Evolutionary conservation across 1,284 basidiomycete genomes (phyloP).

Genomic region (Tylopilus sp.): DNA sequence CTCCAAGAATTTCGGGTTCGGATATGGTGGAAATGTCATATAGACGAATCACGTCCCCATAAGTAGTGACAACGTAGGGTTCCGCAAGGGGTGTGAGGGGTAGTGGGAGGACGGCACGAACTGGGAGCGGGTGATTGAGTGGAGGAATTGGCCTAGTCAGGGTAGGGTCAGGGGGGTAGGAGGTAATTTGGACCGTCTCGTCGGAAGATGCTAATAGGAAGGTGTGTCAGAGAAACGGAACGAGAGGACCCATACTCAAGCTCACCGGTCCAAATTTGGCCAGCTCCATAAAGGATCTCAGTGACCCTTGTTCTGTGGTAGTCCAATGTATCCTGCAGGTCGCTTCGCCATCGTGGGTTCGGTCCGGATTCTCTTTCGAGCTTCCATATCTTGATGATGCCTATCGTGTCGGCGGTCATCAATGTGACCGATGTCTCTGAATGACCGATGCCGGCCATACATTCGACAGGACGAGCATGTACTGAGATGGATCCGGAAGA

Average conservation of each 20-base stretch:
- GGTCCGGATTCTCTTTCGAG: slow-evolving; percentile 45
- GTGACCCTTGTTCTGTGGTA: slow-evolving; percentile 80
- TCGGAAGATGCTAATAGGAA: slow-evolving; percentile 71
- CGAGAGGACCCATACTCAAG: slow-evolving; percentile 1
- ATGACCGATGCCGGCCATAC: slow-evolving; percentile 46
- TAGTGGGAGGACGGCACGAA: slow-evolving; percentile 70
- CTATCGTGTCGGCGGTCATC: slow-evolving; percentile 85
- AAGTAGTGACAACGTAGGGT: slow-evolving; percentile 71
- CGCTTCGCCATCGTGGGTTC: slow-evolving; percentile 49
- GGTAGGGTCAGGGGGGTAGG: slow-evolving; percentile 31
- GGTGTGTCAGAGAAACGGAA: slow-evolving; percentile 1
- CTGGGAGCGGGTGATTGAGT: slow-evolving; percentile 62
- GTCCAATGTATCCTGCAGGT: slow-evolving; percentile 53
- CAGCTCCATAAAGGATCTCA: slow-evolving; percentile 59
- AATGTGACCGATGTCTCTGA: slow-evolving; percentile 48
- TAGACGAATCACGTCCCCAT: slow-evolving; percentile 75
- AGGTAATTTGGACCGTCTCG: slow-evolving; percentile 67
- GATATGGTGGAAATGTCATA: slow-evolving; percentile 63
- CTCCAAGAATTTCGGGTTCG: slow-evolving; percentile 60
- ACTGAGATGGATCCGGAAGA: slow-evolving; percentile 63
- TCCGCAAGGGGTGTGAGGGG: slow-evolving; percentile 54
- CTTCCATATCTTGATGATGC: slow-evolving; percentile 73
- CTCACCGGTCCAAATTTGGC: slow-evolving; percentile 81
- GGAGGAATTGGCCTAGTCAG: slow-evolving; percentile 39
- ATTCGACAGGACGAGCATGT: slow-evolving; percentile 69